Conservation (phyloP, 73 alveolate species). For the Tetrahymena thermophila region DNA sequence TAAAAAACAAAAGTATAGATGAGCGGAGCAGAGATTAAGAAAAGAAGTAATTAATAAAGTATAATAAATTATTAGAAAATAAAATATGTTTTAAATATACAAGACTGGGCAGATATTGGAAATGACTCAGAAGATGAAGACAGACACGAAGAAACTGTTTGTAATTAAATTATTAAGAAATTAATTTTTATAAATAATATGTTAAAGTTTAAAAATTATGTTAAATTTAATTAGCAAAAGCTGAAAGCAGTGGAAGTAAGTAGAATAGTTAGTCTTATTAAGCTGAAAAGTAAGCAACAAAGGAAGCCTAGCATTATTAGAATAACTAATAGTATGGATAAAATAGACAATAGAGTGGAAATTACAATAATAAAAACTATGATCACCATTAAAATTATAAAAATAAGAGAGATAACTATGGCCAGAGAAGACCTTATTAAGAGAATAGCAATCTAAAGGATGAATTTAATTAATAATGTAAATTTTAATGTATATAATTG, state of each 20-base stretch:
- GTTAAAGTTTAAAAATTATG: too few species aligned
- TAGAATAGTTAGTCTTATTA: not conserved
- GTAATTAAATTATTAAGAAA: not conserved
- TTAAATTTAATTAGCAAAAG: not conserved
- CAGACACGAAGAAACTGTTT: not conserved
- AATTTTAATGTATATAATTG: not conserved
- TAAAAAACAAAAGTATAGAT: not conserved
- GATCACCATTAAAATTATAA: not conserved
- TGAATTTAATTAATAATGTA: not conserved
- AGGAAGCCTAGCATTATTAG: not conserved
- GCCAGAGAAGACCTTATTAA: not conserved
- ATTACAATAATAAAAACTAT: not conserved
- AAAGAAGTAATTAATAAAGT: not conserved
- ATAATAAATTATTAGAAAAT: not conserved
- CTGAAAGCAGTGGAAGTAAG: not conserved
- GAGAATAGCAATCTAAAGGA: not conserved
- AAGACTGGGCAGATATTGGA: not conserved
- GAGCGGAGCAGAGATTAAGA: not conserved
- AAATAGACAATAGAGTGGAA: not conserved
- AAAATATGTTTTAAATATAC: not conserved
- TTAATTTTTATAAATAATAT: too few species aligned
- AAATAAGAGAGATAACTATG: not conserved
- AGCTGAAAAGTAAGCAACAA: not conserved
- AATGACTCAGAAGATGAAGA: not conserved
- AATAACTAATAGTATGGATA: not conserved